Evolutionary conservation across 225 moss, liverwort and hornwort species (phyloP), one percentile per base, ranked within the genome.

Genomic region (Physcomitrium patens): DNA sequence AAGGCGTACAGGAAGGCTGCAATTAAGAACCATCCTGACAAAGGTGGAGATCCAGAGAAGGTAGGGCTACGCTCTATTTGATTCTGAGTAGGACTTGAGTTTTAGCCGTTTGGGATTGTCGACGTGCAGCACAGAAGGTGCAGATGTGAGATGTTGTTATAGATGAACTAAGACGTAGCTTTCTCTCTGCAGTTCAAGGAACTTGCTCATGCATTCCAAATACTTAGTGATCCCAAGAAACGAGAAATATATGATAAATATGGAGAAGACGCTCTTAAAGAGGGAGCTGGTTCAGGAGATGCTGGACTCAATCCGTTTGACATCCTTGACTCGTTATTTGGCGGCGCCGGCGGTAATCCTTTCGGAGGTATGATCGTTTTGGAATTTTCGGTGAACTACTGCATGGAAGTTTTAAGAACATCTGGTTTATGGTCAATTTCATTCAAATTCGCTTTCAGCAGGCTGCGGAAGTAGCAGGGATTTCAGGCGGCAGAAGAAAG

Each of bases 321-420:
- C 67, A 86, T 91, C 2, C 88, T 91, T 46, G 92, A 94, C 78
- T 92, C 92, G 0, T 94, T 94, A 74, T 94, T 94, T 58, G 90
- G 94, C 5, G 84, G 88, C 9, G 31, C 2, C 31, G 88, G 90
- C 12, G 80, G 84, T 49, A 60, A 77, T 27, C 79, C 93, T 1
- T 96, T 96, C 26, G 92, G 88, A 89, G 93, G 93, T 92, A 74
- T 14, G 65, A 3, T 27, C 14, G 70, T 10, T 41, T 20, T 17
- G 4, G 31, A 17, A 0, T 37, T 37, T 37, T 37, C 0, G 7
- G 31, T 4, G 31, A 37, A 37, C 0, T 4, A 37, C 31, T 37
- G 5, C 7, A 4, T 37, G 31, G 7, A 37, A 37, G 2, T 37
- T 7, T 37, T 37, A 7, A 37, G 31, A 37, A 37, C 31, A 37